Evolutionary conservation across 2,329 filamentous ascomycete species (phyloP), one percentile per base, ranked within the genome.

Genomic region (Lachnellula subtilissima): DNA sequence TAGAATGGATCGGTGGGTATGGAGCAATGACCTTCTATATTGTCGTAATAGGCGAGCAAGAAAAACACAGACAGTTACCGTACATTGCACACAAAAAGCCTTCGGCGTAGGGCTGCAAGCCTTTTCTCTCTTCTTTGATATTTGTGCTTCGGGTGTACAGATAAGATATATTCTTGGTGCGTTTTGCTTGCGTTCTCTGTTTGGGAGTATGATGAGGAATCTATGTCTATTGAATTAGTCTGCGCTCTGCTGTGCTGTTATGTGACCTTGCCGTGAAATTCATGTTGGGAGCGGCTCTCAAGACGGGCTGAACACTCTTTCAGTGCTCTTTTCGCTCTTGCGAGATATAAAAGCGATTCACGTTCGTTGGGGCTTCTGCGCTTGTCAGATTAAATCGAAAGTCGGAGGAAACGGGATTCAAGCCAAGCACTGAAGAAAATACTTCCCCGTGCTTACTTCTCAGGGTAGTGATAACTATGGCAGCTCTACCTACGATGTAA

Each of bases 11-110:
- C 19, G 22, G 49, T 39, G 15, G 50, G 25, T 47, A 50, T 28
- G 45, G 36, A 45, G 37, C 37, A 45, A 52, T 32, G 50, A 50
- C 54, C 58, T 62, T 66, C 60, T 61, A 58, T 58, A 56, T 60
- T 64, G 62, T 64, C 61, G 55, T 67, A 67, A 64, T 65, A 64
- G 42, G 53, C 52, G 57, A 53, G 52, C 48, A 40, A 48, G 48
- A 37, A 49, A 32, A 32, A 48, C 17, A 28, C 37, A 32, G 28
- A 43, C 43, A 36, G 51, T 46, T 49, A 28, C 48, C 46, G 40
- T 40, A 51, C 39, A 51, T 48, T 5, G n/a, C 17, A 49, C 42
- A 17, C 6, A 8, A 32, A 28, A 37, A 28, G 19, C 19, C 42
- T 23, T 47, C 43, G 36, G 53, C 53, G 55, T 50, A 36, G 50